A percentile compares a stretch with the other conserved stretches of the same genome.
Conservation (phyloP, 805 yeast species). For the Cyberlindnera maritima region DNA sequence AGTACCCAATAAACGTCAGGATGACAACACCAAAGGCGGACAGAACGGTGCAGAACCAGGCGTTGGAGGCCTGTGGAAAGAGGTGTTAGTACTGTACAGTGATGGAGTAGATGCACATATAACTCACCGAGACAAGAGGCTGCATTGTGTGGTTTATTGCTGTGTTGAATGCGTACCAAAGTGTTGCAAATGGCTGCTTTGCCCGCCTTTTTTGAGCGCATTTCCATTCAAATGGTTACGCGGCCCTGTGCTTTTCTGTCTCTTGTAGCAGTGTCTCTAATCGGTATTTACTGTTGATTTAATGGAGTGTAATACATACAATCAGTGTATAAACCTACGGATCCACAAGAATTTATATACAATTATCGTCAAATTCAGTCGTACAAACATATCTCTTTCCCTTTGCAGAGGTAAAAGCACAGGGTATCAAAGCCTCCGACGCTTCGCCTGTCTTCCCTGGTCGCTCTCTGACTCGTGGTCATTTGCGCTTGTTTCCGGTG, state of each 20-base stretch:
- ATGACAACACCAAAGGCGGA: conserved; percentile 92
- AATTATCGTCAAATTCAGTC: too few species aligned
- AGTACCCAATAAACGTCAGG: conserved; percentile 76
- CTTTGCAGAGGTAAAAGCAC: too few species aligned
- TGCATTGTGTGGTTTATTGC: background rate
- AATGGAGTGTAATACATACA: too few species aligned
- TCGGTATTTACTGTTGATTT: too few species aligned
- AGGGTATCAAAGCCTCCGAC: too few species aligned
- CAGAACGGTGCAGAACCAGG: conserved; percentile 92
- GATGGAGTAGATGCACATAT: background rate
- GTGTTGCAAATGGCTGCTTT: background rate
- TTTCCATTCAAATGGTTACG: background rate
- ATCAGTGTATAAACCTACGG: too few species aligned
- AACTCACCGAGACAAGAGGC: conserved; percentile 41
- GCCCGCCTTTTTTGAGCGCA: background rate
- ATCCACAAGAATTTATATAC: too few species aligned
- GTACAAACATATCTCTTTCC: too few species aligned
- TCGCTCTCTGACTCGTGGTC: conserved; percentile 13
- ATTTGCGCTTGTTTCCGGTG: conserved; percentile 8
- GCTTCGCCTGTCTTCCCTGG: conserved; percentile 3
- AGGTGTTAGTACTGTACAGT: background rate
- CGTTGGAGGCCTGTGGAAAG: conserved; percentile 60
- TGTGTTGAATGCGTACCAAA: too few species aligned
- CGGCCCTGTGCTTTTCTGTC: background rate
- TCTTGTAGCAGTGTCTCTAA: too few species aligned